Base-by-base conservation (phyloP, 352 stramenopile genomes). In the Aphanomyces astaci region DNA sequence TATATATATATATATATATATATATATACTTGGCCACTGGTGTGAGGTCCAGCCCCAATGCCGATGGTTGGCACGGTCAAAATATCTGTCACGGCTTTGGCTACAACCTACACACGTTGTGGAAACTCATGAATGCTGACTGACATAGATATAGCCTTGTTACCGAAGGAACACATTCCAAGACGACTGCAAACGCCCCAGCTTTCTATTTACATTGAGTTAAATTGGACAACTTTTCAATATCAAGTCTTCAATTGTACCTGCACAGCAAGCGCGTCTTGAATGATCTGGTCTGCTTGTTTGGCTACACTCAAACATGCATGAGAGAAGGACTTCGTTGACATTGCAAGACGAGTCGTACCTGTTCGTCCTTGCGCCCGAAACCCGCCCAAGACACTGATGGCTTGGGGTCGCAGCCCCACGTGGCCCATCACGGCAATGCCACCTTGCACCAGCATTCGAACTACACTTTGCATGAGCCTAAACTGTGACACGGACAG, bases 401-500 rank as follows among this genome's bases (percentile, higher is more conserved):
- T 96, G 70, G 91, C 82, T 71, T 99, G 97, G 2, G 97, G 97
- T 55, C 93, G 98, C 15, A 99, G 82, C 15, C 97, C 97, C 10
- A 99, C 81, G 78, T 99, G 97, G 7, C 96, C 97, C 89, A 99
- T 97, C 13, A 99, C 96, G 25, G 97, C 97, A 55, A 99, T 96
- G 17, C 88, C 85, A 28, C 82, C 84, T 32, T 92, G 64, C 22
- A 94, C 76, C 31, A 93, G 76, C 39, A 75, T 87, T 51, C 83
- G 78, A 71, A 94, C 84, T 89, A 55, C 36, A 39, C 2, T 56
- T 60, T 3, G 49, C 9, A 84, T 74, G 40, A 75, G 86, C 53
- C 76, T 48, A 57, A 64, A 68, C 48, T 70, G 10, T 46, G n/a
- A 17, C 54, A 55, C 43, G 71, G 30, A n/a, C n/a, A n/a, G n/a